Evolutionary conservation across 345 rosid species (phyloP), one percentile per base, ranked within the genome.

Genomic region (Rhizophora apiculata): DNA sequence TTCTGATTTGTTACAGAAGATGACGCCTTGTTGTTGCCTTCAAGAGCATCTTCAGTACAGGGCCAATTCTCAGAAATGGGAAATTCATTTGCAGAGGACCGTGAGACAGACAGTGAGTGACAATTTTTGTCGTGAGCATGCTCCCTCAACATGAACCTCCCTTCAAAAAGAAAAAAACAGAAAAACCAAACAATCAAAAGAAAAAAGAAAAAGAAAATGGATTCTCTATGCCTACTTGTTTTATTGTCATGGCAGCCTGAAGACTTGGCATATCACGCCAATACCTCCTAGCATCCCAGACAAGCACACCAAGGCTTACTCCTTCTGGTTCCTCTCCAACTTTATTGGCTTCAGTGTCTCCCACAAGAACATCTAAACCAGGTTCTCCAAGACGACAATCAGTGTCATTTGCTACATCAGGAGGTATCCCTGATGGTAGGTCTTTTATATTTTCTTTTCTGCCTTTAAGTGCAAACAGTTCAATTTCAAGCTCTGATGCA

Each of bases 311-410:
- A 18, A 76, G 78, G 81, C 67, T 90, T 74, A 90, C 98, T 71
- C 98, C 98, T 64, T 93, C 92, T 43, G 88, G 82, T 63, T 83
- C 96, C 20, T 97, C 97, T 68, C 90, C 97, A 16, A 82, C 78
- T 59, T 53, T 82, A 22, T 93, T 97, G 20, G 96, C 98, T 75
- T 80, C 94, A 59, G 85, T 78, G 66, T 86, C 98, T 48, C 98
- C 98, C 11, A 84, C 84, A 15, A 82, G 82, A 66, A 83, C 88
- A 4, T 89, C 96, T 11, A 91, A 87, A 73, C 94, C 97, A 34
- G 76, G 70, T 48, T 91, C 97, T 46, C 96, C 98, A 64, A 86
- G 85, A 74, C 90, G 96, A 24, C 85, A 84, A 62, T 79, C 97
- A 34, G 68, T 91, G 67, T 93, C 96, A 15, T 89, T 89, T 80